Conservation (phyloP, 2,329 filamentous ascomycete genomes). For the Fusarium marasasianum region DNA sequence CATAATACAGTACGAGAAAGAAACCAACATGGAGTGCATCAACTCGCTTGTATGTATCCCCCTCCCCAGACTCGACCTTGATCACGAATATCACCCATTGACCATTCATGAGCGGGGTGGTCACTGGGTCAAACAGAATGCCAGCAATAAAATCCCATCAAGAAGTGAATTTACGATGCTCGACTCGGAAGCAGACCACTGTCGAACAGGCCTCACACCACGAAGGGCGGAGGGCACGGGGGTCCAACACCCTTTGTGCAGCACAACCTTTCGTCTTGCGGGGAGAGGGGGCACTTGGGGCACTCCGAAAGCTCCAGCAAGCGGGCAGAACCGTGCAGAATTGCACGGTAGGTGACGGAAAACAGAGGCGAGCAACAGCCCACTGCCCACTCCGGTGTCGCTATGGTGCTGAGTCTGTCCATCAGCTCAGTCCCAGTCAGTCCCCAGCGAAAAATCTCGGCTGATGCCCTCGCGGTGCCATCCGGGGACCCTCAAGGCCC, state of each 20-base stretch:
- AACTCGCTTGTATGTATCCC: constrained; percentile 10
- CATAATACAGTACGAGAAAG: not conserved
- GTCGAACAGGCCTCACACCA: constrained; percentile 40
- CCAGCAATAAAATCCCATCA: constrained; percentile 31
- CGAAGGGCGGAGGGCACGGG: constrained; percentile 27
- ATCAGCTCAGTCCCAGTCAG: constrained; percentile 45
- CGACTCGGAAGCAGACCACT: constrained; percentile 38
- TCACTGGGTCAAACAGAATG: constrained; percentile 30
- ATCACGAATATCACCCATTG: constrained; percentile 18
- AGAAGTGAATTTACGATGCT: constrained; percentile 28
- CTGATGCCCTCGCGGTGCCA: constrained; percentile 43
- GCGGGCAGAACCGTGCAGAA: constrained; percentile 44
- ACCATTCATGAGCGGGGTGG: constrained; percentile 31
- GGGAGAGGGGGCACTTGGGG: constrained; percentile 29
- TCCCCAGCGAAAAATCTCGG: constrained; percentile 42
- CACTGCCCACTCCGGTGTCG: constrained; percentile 46
- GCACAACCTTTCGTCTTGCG: constrained; percentile 24
- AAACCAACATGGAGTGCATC: constrained; percentile 7
- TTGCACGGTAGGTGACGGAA: constrained; percentile 36
- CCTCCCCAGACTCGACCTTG: constrained; percentile 12
- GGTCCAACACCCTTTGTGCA: constrained; percentile 32
- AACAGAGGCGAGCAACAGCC: constrained; percentile 42
- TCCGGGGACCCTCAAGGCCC: constrained; percentile 41
- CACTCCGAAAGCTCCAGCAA: constrained; percentile 35
- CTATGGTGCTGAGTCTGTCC: constrained; percentile 35